phyloP scores from a whole-genome alignment of 305 asterid species.

The Ilex paraguariensis region DNA sequence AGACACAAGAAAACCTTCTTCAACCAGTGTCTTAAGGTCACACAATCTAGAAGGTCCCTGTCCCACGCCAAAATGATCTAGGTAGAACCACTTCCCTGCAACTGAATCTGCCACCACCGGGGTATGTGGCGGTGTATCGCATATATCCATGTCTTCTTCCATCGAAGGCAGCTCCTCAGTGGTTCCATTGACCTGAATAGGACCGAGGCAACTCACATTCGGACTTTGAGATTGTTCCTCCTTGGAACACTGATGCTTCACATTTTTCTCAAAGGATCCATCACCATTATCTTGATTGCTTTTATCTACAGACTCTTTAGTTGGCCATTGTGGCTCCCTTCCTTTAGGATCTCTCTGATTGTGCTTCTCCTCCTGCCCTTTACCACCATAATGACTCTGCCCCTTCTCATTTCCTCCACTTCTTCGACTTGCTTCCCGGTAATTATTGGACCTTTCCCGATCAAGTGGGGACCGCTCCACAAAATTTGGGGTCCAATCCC shows the following conservation, averaged over 20 bases:
- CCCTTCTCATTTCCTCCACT: slow-evolving; percentile 55
- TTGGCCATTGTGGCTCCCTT: slow-evolving; percentile 35
- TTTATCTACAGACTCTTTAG: slow-evolving; percentile 49
- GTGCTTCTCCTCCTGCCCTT: slow-evolving; percentile 61
- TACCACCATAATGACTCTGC: slow-evolving; percentile 40
- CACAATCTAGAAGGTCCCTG: slow-evolving; percentile 82
- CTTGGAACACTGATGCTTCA: slow-evolving; percentile 16
- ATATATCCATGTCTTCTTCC: slow-evolving; percentile 99
- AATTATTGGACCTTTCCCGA: slow-evolving; percentile 43
- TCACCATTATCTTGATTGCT: slow-evolving; percentile 33
- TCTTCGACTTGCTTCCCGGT: slow-evolving; percentile 45
- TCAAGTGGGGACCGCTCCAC: slow-evolving; percentile 62
- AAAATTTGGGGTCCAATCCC: slow-evolving; percentile 37
- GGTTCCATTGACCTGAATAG: slow-evolving; percentile 54
- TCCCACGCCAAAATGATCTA: slow-evolving; percentile 75
- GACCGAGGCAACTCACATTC: slow-evolving; percentile 30
- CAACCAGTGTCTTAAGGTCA: slow-evolving; percentile 71
- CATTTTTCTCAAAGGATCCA: slow-evolving; percentile 39
- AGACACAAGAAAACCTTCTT: slow-evolving; percentile 80
- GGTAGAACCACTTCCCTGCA: slow-evolving; percentile 86
- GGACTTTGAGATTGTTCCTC: slow-evolving; percentile 43
- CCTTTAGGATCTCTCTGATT: slow-evolving; percentile 43
- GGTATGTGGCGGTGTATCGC: slow-evolving; percentile 94
- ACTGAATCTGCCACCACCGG: slow-evolving; percentile 49
- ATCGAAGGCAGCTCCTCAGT: slow-evolving; percentile 74